A percentile compares a stretch with the other conserved stretches of the same genome.
phyloP scores from a whole-genome alignment of 306 rosid species.

The Medicago truncatula region DNA sequence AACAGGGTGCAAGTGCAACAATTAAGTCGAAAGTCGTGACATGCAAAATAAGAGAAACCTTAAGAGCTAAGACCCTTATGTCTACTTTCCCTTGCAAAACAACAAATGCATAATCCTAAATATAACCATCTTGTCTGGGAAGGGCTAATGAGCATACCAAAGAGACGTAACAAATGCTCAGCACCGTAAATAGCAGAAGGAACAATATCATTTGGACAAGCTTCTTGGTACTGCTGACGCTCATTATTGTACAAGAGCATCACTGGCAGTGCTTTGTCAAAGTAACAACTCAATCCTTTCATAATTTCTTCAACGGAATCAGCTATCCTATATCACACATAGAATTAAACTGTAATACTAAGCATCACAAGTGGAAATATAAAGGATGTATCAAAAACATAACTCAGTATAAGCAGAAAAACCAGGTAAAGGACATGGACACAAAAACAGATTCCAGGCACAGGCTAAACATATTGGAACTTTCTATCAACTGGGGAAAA shows the following conservation, averaged over 20 bases:
- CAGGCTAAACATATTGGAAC: constrained; percentile 27
- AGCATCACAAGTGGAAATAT: constrained; percentile 17
- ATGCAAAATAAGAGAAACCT: not conserved
- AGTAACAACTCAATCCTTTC: constrained; percentile 77
- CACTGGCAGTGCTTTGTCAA: constrained; percentile 81
- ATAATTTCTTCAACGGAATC: constrained; percentile 66
- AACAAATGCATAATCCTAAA: not conserved
- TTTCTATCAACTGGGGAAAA: constrained; percentile 6
- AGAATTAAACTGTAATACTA: constrained; percentile 24
- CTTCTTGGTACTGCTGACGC: constrained; percentile 74
- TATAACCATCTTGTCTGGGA: constrained; percentile 24
- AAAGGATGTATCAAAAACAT: not conserved
- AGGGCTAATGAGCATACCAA: constrained; percentile 59
- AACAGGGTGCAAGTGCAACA: not conserved
- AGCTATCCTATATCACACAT: constrained; percentile 55
- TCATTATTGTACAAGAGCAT: constrained; percentile 83
- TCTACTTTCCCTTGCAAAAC: not conserved
- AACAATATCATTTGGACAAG: constrained; percentile 49
- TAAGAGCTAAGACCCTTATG: not conserved
- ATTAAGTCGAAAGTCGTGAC: not conserved
- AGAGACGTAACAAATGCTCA: constrained; percentile 89
- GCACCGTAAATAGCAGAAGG: constrained; percentile 90
- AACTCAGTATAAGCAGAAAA: constrained; percentile 7
- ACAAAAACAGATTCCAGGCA: constrained; percentile 9
- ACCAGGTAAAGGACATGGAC: not conserved